Evolutionary conservation across 805 yeast genomes (phyloP), one percentile per base, ranked within the genome.

Genomic region (Saccharomycopsis sp.): DNA sequence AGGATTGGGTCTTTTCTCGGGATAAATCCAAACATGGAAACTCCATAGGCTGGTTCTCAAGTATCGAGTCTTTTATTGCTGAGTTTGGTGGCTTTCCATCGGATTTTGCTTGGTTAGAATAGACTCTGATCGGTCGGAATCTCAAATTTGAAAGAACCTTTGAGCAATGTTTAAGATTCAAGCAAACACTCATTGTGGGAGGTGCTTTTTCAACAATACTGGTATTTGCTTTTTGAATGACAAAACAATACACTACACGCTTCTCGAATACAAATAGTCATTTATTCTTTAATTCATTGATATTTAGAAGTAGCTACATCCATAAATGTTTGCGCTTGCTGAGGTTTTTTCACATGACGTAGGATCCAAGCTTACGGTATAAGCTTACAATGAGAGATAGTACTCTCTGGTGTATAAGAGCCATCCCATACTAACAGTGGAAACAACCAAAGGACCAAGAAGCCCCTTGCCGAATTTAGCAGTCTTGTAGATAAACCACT

Each of bases 401-500:
- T 74, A 85, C 60, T 80, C 86, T 68, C 80, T 84, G 70, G 88
- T 93, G 5, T 68, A 65, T 63, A 79, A 72, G 96, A 92, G 89
- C 97, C 98, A 92, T 15, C 76, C 67, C 61, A 87, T 77, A n/a
- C 87, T 81, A 35, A 84, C 74, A 9, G 89, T 78, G 2, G 94
- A 81, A 53, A 93, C 96, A 54, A 93, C 70, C 66, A 91, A 78
- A 9, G 99, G 99, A 2, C 98, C 98, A 55, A 83, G 75, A 59
- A 94, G 80, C 1, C 98, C 98, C 64, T 86, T 87, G 58, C 94
- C 97, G 29, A 90, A 79, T 70, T 82, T 85, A 66, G 94, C 88
- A 25, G 96, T 91, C 62, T 81, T 80, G 75, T 76, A 94, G 41
- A 85, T 72, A 53, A 89, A 72, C 90, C 96, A 89, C 71, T 94